A percentile compares a stretch with the other conserved stretches of the same genome.
Conservation (phyloP, 228 moss, liverwort and hornwort genomes). For the Sphagnum magellanicum region DNA sequence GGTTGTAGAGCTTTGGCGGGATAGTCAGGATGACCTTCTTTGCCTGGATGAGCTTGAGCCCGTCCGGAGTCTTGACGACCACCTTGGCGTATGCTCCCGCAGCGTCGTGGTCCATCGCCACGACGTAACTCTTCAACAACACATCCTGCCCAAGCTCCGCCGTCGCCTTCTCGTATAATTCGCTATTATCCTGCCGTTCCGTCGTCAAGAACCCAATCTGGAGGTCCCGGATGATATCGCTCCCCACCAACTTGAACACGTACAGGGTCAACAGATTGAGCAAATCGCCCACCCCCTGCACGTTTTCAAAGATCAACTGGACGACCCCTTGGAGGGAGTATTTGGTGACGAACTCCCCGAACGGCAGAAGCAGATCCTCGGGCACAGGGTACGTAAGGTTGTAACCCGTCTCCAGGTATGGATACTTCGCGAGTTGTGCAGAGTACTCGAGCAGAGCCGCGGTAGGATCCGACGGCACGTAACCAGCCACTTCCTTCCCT, state of each 20-base stretch:
- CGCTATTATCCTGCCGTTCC: slow-evolving; percentile 2
- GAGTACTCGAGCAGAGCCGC: background rate
- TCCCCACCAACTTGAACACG: background rate
- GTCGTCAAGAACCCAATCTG: background rate
- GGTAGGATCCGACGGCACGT: background rate
- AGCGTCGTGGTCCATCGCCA: background rate
- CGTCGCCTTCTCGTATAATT: slow-evolving; percentile 4
- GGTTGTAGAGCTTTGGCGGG: background rate
- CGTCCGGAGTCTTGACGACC: background rate
- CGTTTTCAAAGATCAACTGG: background rate
- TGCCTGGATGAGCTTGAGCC: background rate
- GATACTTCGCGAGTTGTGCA: slow-evolving; percentile 9
- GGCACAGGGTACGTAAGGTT: slow-evolving; percentile 4
- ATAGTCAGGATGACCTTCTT: background rate
- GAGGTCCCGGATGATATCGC: background rate
- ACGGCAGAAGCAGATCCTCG: slow-evolving; percentile 8
- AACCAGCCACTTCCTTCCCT: background rate
- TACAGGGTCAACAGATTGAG: background rate
- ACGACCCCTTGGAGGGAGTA: background rate
- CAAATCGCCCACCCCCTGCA: background rate
- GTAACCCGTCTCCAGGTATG: background rate
- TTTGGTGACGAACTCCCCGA: slow-evolving; percentile 9
- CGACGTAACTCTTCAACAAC: background rate
- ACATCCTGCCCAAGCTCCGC: slow-evolving; percentile 2
- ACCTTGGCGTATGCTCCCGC: background rate